phyloP scores from a whole-genome alignment of 1,284 basidiomycete genomes.

The Pseudozyma sp. region DNA sequence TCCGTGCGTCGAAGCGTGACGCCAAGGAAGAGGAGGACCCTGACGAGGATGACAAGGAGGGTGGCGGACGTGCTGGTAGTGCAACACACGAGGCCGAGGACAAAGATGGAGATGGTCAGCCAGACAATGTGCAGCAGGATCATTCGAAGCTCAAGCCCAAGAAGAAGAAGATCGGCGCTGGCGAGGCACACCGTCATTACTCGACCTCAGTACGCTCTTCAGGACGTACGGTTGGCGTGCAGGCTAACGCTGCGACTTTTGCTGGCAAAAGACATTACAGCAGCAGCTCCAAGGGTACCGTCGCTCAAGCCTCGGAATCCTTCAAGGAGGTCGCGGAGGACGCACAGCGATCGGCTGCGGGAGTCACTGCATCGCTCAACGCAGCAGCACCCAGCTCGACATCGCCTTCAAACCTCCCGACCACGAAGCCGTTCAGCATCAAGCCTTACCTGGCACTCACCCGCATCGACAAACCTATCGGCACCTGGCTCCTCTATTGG shows the following conservation, averaged over 20 bases:
- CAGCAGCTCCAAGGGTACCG: slow-evolving; percentile 8
- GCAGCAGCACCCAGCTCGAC: neutral
- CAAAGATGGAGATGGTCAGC: slow-evolving; percentile 52
- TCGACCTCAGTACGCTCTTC: slow-evolving; percentile 18
- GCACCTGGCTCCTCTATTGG: slow-evolving; percentile 88
- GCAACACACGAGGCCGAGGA: slow-evolving; percentile 42
- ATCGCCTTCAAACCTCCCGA: neutral
- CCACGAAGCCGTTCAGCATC: slow-evolving; percentile 42
- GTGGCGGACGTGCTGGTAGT: neutral
- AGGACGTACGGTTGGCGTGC: neutral
- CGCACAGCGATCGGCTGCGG: neutral
- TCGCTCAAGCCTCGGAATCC: neutral
- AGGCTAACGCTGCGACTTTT: too few relatives aligned
- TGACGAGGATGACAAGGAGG: slow-evolving; percentile 24
- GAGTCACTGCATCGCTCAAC: neutral
- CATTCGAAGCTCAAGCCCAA: slow-evolving; percentile 38
- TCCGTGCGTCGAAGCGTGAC: slow-evolving; percentile 18
- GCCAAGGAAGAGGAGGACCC: slow-evolving; percentile 20
- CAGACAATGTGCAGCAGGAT: slow-evolving; percentile 40
- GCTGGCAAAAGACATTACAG: slow-evolving; percentile 9
- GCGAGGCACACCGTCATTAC: slow-evolving; percentile 23
- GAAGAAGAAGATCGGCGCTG: slow-evolving; percentile 27
- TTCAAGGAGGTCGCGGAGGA: neutral
- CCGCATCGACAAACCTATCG: slow-evolving; percentile 94
- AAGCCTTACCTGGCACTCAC: slow-evolving; percentile 85